phyloP scores from a whole-genome alignment of 2,329 filamentous ascomycete species.

The Ramularia endophylla region DNA sequence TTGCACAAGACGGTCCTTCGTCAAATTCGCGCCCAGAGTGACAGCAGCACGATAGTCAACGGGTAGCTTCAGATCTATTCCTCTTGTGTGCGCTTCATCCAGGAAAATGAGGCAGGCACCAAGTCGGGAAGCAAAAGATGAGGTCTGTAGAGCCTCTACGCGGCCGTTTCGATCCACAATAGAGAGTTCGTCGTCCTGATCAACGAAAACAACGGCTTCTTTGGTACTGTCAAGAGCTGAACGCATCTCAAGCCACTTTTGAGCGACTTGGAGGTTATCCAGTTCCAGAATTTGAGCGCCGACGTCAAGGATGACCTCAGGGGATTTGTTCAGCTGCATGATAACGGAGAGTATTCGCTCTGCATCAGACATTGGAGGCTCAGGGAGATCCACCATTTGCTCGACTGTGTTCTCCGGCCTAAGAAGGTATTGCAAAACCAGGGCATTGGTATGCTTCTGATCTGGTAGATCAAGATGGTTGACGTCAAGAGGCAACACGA shows the following conservation, averaged over 20 bases:
- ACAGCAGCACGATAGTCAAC: constrained; percentile 56
- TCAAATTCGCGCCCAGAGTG: constrained; percentile 58
- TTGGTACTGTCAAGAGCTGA: constrained; percentile 14
- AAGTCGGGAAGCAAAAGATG: constrained; percentile 52
- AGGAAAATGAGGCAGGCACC: constrained; percentile 60
- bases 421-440: constrained; percentile 57
- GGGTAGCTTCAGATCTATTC: constrained; percentile 62
- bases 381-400: constrained; percentile 6
- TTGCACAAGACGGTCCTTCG: constrained; percentile 65
- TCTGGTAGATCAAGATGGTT: constrained; percentile 54
- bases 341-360: constrained; percentile 43
- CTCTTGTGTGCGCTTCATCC: constrained; percentile 64
- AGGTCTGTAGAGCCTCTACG: constrained; percentile 49
- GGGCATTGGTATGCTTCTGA: constrained; percentile 59
- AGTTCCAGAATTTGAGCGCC: constrained; percentile 65
- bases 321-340: constrained; percentile 30
- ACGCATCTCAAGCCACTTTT: constrained; percentile 45
- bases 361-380: constrained; percentile 10
- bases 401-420: constrained; percentile 43
- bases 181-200: constrained; percentile 49
- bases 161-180: constrained; percentile 47
- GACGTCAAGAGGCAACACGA: constrained; percentile 56
- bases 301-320: constrained; percentile 62
- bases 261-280: constrained; percentile 50
- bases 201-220: constrained; percentile 53